A percentile compares a stretch with the other conserved stretches of the same genome.
These are phyloP conservation scores for Saccharomycopsis sp. DNA, from an alignment of 805 yeast species.

Conservation along the genomic window DNA sequence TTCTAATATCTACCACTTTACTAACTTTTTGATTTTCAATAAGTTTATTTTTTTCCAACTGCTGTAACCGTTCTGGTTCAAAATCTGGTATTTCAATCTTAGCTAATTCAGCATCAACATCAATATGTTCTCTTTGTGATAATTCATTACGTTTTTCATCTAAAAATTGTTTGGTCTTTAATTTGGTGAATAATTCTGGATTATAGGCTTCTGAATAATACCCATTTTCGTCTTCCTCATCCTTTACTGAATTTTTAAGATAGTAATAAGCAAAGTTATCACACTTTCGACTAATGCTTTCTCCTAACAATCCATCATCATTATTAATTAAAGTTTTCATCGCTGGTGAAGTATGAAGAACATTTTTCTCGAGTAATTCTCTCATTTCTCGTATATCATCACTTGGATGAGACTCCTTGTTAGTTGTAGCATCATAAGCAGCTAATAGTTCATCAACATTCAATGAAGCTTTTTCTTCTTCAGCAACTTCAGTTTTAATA, in stretches of 20 bases:
- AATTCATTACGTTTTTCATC: too few relatives aligned
- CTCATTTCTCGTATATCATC: neutral
- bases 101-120: too few relatives aligned
- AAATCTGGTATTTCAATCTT: too few relatives aligned
- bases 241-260: too few relatives aligned
- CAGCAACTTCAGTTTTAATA: neutral
- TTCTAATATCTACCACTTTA: slow-evolving; percentile 18
- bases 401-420: neutral
- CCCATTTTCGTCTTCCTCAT: too few relatives aligned
- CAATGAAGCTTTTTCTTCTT: neutral
- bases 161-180: too few relatives aligned
- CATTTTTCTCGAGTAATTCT: neutral
- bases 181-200: too few relatives aligned
- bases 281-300: too few relatives aligned
- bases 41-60: neutral
- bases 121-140: too few relatives aligned
- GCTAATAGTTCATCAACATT: neutral
- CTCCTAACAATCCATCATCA: too few relatives aligned
- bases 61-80: neutral
- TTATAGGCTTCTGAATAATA: neutral
- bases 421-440: neutral
- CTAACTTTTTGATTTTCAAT: slow-evolving; percentile 11
- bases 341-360: neutral
- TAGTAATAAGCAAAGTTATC: too few relatives aligned
- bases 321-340: too few relatives aligned